Evolutionary conservation across 2,329 filamentous ascomycete species (phyloP).

Genomic region (Cephalotrichum gorgonifer): DNA sequence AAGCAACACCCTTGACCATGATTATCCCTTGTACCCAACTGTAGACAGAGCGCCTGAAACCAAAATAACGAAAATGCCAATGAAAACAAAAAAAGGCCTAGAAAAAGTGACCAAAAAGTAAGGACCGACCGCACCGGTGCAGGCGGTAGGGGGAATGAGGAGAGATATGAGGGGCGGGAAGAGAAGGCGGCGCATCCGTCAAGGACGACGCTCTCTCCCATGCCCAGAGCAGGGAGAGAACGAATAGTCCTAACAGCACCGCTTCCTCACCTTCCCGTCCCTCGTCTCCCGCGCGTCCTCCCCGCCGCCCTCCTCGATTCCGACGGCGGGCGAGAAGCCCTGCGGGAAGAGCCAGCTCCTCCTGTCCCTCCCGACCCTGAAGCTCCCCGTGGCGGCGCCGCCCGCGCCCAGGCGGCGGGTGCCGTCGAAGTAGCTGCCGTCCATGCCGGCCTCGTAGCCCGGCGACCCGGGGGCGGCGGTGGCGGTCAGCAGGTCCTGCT

Average conservation of each 20-base stretch:
- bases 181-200: no score
- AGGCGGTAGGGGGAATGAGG: no score
- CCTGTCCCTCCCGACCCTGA: constrained; percentile 46
- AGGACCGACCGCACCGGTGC: no score
- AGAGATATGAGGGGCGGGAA: no score
- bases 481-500: constrained; percentile 46
- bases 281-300: constrained; percentile 13
- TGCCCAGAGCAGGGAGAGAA: no score
- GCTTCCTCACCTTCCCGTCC: constrained; percentile 11
- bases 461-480: constrained; percentile 40
- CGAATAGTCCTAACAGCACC: constrained; percentile 13
- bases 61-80: constrained; percentile 2
- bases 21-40: no score
- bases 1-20: no score
- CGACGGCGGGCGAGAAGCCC: constrained; percentile 39
- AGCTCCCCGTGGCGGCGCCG: constrained; percentile 35
- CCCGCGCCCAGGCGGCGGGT: constrained; percentile 24
- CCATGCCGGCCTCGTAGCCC: constrained; percentile 31
- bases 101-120: no score
- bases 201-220: no score
- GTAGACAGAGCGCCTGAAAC: no score
- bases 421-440: constrained; percentile 42
- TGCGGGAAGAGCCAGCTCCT: constrained; percentile 50
- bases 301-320: constrained; percentile 30
- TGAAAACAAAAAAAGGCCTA: constrained; percentile 6